Conservation (phyloP, 768 basidiomycete genomes). For the Pleurotus djamor region DNA sequence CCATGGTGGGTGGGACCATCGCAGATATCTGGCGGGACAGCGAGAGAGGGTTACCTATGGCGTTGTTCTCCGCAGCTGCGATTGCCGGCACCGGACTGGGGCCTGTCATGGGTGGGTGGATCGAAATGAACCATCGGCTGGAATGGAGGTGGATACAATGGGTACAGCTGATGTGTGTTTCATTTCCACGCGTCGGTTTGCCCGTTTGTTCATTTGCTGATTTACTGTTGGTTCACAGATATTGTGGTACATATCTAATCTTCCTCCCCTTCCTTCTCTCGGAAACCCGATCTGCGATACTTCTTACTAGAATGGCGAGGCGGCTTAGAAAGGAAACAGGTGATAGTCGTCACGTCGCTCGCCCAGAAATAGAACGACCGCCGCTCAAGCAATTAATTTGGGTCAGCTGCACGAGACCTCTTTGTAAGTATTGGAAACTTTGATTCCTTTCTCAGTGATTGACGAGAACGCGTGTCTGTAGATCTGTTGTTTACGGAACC, state of each 20-base stretch:
- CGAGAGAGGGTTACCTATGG: constrained; percentile 64
- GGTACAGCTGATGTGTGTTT: constrained; percentile 63
- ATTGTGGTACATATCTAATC: constrained; percentile 41
- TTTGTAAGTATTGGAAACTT: constrained; percentile 46
- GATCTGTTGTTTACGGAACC: constrained; percentile 73
- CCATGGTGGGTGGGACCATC: constrained; percentile 15
- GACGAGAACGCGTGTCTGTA: constrained; percentile 17
- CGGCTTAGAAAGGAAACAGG: constrained; percentile 65
- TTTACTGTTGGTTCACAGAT: background rate
- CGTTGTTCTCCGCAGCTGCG: constrained; percentile 62
- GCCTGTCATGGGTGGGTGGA: constrained; percentile 63
- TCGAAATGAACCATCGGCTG: constrained; percentile 54
- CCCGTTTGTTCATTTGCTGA: background rate
- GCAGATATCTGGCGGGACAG: constrained; percentile 12
- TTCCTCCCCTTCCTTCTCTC: constrained; percentile 53
- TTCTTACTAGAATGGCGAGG: constrained; percentile 65
- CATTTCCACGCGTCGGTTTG: constrained; percentile 13
- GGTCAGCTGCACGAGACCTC: constrained; percentile 67
- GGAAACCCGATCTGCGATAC: constrained; percentile 73
- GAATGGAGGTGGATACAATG: constrained; percentile 87
- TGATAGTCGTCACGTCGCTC: constrained; percentile 53
- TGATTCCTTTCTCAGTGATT: background rate
- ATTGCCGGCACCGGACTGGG: constrained; percentile 64
- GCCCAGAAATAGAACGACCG: constrained; percentile 61
- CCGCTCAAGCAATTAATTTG: constrained; percentile 59